Percentiles rank a stretch among this genome's conserved stretches.
Evolutionary conservation across 2,329 filamentous ascomycete species (phyloP).

Genomic region (Aspergillus costaricaensis): DNA sequence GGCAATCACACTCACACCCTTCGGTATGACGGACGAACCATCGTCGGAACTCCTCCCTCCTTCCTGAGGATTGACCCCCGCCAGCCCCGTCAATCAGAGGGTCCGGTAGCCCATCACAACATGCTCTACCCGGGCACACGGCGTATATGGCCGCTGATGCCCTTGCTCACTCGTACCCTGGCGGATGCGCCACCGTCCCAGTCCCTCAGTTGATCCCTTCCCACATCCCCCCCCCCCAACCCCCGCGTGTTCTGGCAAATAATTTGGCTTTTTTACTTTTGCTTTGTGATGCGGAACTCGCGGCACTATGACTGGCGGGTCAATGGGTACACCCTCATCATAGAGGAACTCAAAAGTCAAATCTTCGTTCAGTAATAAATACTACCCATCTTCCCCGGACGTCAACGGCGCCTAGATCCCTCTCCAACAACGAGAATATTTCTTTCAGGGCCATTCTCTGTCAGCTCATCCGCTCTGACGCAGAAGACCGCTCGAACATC

Average conservation of each 20-base stretch:
- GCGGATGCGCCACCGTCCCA: slow-evolving; percentile 5
- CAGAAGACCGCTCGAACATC: slow-evolving; percentile 1
- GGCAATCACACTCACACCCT: slow-evolving; percentile 2
- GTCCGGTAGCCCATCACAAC: slow-evolving; percentile 6
- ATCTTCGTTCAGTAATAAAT: neutral
- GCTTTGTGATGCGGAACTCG: slow-evolving; percentile 1
- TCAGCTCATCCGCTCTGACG: slow-evolving; percentile 1
- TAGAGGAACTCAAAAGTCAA: neutral
- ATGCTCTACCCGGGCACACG: slow-evolving; percentile 5
- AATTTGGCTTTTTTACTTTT: slow-evolving; percentile 2
- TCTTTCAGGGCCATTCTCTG: slow-evolving; percentile 1
- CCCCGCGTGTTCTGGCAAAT: slow-evolving; percentile 8
- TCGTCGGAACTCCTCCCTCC: slow-evolving; percentile 10
- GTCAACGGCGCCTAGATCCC: slow-evolving; percentile 1
- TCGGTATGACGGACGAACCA: slow-evolving; percentile 18
- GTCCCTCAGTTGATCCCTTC: slow-evolving; percentile 8
- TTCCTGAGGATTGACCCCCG: neutral
- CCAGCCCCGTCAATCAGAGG: slow-evolving; percentile 14
- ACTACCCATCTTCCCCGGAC: neutral
- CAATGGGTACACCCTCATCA: neutral
- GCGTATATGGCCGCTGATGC: slow-evolving; percentile 7
- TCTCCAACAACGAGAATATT: neutral
- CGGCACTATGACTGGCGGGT: neutral
- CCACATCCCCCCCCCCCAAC: neutral
- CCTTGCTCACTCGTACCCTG: slow-evolving; percentile 12